Percentiles rank a stretch among this genome's conserved stretches.
Conservation (phyloP, 805 yeast genomes). For the Yamadazyma endophytica region DNA sequence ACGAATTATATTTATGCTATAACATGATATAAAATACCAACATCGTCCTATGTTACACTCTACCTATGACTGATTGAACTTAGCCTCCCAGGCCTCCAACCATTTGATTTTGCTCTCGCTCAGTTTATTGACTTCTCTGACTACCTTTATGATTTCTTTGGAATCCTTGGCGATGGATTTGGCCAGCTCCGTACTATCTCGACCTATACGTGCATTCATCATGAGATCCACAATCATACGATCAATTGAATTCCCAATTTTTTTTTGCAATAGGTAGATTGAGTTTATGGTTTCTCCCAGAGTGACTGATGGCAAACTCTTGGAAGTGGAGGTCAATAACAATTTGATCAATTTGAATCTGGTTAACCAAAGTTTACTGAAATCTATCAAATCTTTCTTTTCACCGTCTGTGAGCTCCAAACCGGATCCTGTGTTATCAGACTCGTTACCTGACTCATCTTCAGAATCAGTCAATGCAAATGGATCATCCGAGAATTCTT, state of each 20-base stretch:
- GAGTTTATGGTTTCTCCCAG: slow-evolving; percentile 44
- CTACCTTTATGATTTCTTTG: slow-evolving; percentile 27
- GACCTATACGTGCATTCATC: slow-evolving; percentile 39
- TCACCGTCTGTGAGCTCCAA: slow-evolving; percentile 19
- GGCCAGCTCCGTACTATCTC: slow-evolving; percentile 27
- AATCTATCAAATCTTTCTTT: slow-evolving; percentile 27
- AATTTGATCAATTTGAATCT: slow-evolving; percentile 56
- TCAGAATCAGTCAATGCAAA: slow-evolving; percentile 43
- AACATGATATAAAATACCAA: too few relatives aligned
- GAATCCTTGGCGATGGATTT: slow-evolving; percentile 22
- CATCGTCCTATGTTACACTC: too few relatives aligned
- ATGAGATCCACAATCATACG: slow-evolving; percentile 55
- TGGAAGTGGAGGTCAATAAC: slow-evolving; percentile 53
- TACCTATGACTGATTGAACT: too few relatives aligned
- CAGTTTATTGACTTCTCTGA: slow-evolving; percentile 44
- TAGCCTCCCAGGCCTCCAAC: slow-evolving; percentile 51
- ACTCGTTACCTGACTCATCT: slow-evolving; percentile 16
- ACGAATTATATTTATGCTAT: too few relatives aligned
- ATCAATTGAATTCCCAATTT: slow-evolving; percentile 48
- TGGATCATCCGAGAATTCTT: slow-evolving; percentile 47
- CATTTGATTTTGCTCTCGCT: slow-evolving; percentile 55
- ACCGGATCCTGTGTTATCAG: slow-evolving; percentile 17
- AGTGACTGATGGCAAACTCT: slow-evolving; percentile 48
- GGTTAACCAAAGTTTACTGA: slow-evolving; percentile 46
- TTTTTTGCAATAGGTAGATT: slow-evolving; percentile 39